A percentile compares a stretch with the other conserved stretches of the same genome.
Evolutionary conservation across 192 early-diverging fungal genomes (phyloP).

Genomic region (Dissophora ornata): DNA sequence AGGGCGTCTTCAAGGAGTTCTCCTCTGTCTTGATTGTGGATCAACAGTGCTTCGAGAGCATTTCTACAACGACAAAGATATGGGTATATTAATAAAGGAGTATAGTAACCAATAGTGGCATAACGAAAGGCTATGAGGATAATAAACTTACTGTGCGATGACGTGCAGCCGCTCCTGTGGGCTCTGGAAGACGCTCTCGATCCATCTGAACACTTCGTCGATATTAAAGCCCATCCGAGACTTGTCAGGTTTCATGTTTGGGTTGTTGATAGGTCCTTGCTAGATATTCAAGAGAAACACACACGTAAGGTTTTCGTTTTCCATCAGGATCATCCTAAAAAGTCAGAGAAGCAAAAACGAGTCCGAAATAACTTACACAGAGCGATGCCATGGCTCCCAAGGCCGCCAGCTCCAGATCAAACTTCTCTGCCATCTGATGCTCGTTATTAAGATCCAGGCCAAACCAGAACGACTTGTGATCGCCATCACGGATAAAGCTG

Average conservation of each 20-base stretch:
- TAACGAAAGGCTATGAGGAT: constrained; percentile 54
- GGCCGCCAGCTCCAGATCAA: constrained; percentile 79
- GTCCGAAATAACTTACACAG: constrained; percentile 60
- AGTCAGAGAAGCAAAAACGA: neutral
- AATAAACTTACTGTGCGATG: constrained; percentile 65
- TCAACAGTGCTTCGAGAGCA: constrained; percentile 77
- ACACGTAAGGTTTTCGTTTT: no score
- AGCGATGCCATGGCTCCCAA: constrained; percentile 91
- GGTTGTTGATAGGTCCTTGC: constrained; percentile 60
- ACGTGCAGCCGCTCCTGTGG: constrained; percentile 62
- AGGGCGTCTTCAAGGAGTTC: constrained; percentile 72
- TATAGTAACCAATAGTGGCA: no score
- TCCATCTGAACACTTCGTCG: constrained; percentile 66
- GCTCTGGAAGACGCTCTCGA: constrained; percentile 72
- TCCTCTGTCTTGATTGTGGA: constrained; percentile 66
- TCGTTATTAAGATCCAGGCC: constrained; percentile 71
- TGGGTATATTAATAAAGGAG: no score
- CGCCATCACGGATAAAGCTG: constrained; percentile 63
- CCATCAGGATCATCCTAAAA: no score
- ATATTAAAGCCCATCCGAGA: constrained; percentile 60
- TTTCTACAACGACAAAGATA: constrained; percentile 52
- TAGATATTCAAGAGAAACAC: constrained; percentile 10
- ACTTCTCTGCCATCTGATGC: constrained; percentile 82
- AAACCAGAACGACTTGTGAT: constrained; percentile 73
- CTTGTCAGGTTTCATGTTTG: constrained; percentile 17